Percentiles rank a stretch among this genome's conserved stretches.
Conservation (phyloP, 1,284 basidiomycete species). For the Leccinum holopus region DNA sequence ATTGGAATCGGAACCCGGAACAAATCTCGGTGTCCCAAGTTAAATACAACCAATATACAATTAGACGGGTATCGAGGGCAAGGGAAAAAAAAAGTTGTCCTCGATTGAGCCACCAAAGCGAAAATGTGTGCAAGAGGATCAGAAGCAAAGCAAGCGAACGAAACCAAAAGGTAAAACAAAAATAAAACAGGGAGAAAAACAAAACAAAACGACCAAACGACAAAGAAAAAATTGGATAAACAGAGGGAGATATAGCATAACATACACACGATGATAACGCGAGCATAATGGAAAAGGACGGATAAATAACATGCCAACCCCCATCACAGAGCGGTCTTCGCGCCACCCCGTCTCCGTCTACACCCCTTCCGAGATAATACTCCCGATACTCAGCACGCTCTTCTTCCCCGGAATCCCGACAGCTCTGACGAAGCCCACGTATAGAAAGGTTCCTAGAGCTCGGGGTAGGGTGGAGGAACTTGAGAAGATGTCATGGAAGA, state of each 20-base stretch:
- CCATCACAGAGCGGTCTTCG: not conserved
- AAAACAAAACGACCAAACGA: not conserved
- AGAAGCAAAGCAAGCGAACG: not conserved
- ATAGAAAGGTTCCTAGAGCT: too few species aligned
- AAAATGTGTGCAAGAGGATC: not conserved
- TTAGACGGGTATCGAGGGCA: not conserved
- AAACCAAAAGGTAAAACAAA: not conserved
- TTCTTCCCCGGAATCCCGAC: constrained; percentile 44
- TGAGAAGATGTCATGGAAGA: too few species aligned
- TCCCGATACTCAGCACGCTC: constrained; percentile 71
- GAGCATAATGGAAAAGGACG: not conserved
- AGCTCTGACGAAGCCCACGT: too few species aligned
- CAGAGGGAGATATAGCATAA: not conserved
- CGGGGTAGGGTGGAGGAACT: too few species aligned
- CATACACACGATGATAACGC: not conserved
- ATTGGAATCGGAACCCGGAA: not conserved
- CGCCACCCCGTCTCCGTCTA: constrained; percentile 3
- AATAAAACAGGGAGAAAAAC: not conserved
- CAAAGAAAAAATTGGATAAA: not conserved
- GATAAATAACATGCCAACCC: not conserved
- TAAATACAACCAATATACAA: constrained; percentile 18
- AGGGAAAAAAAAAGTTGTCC: not conserved
- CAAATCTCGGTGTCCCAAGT: not conserved
- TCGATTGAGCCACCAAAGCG: constrained; percentile 2
- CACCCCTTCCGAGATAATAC: constrained; percentile 55